Base-by-base conservation (phyloP, 1,139 yeast species). In the Entelexis sorbosivorans region DNA sequence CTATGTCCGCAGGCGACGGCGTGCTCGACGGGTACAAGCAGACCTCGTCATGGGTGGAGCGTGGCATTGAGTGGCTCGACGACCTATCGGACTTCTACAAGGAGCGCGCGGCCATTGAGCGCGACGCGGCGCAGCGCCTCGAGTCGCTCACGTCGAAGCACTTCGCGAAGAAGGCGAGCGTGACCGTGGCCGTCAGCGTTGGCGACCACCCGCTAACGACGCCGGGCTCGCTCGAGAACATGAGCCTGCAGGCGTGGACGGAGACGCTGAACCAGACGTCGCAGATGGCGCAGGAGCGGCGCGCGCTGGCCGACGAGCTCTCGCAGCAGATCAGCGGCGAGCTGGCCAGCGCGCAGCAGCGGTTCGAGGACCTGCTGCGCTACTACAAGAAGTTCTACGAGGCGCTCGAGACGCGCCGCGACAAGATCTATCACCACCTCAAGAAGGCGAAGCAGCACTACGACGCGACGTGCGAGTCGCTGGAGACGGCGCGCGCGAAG, bases 161-260 rank as follows among this genome's bases (percentile, higher is more conserved):
- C 60, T 80, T 86, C 61, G 84, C 81, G 53, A 83, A 79, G 66
- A 87, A 89, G 64, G 82, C 95, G 40, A 78, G 78, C 60, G 67
- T 74, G 13, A 73, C 87, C 28, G 77, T 93, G 0, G 67, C 70
- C 22, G 68, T 93, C 34, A 80, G 91, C 36, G 98, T 93, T 8
- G 99, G 99, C 28, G 95, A 87, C 57, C 77, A 78, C 28, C 98
- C 99, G 0, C 77, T 80, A 44, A 76, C 86, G 51, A 91, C 99
- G 0, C 97, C 98, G 0, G 98, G 99, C 0, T 88, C 96, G 0
- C 71, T 91, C 49, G 98, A 93, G 63, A 77, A 86, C 58, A 96
- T 96, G 0, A 76, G 87, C n/a, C 69, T 89, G 58, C 95, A 87
- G n/a, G 78, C 95, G 5, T 91, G 98, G 98, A 85, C 80, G 46